These are phyloP conservation scores for Quercus gilva DNA, from an alignment of 306 rosid genomes.

Conservation along the genomic window DNA sequence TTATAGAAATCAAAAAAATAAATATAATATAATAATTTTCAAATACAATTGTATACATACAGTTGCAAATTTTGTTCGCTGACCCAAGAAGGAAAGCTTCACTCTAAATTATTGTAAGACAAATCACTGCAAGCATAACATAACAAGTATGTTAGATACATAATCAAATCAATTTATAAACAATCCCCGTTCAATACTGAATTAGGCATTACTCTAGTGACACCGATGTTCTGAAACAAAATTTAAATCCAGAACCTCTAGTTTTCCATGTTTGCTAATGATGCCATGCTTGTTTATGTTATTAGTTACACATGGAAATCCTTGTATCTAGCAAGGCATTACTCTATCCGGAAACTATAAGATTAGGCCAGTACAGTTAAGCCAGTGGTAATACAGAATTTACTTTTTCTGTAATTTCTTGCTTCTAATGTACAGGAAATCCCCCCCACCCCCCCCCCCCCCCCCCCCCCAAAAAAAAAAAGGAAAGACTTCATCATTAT, in stretches of 20 bases:
- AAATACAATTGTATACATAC: conserved; percentile 38
- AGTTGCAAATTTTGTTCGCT: conserved; percentile 39
- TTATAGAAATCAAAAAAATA: neutral
- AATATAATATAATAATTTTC: neutral
- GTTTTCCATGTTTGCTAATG: no score
- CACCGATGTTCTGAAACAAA: no score
- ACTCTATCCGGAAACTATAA: neutral
- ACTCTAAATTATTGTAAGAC: conserved; percentile 70
- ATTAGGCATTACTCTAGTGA: no score
- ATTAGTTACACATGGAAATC: no score
- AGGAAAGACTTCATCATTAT: neutral
- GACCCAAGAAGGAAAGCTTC: conserved; percentile 84
- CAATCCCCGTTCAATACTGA: no score
- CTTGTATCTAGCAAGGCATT: no score
- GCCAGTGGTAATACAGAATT: neutral
- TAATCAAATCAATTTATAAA: neutral
- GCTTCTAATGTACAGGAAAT: neutral
- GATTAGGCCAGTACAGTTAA: neutral
- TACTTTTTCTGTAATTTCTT: neutral
- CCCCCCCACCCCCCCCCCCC: neutral
- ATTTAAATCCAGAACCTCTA: no score
- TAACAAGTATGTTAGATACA: neutral
- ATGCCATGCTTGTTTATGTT: no score
- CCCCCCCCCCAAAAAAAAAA: no score
- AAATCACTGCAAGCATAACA: conserved; percentile 64